Percentiles rank a stretch among this genome's conserved stretches.
These are phyloP conservation scores for Geranomyces michiganensis DNA, from an alignment of 192 early-diverging fungal species.

Conservation along the genomic window DNA sequence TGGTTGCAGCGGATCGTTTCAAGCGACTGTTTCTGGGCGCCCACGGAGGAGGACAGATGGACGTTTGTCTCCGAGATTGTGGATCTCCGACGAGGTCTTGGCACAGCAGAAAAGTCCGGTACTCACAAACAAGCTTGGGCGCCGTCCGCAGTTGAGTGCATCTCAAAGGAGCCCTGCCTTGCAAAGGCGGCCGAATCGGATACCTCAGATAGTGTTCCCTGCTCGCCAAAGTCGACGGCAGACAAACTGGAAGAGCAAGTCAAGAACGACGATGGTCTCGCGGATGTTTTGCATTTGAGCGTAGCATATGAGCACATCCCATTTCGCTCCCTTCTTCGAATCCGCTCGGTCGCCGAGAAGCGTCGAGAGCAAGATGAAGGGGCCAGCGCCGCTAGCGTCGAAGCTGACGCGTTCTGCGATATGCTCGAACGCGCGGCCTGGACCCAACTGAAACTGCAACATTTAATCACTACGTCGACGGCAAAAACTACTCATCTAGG, in stretches of 20 bases:
- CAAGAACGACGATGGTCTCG: background rate
- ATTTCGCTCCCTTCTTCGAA: constrained; percentile 17
- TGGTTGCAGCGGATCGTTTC: constrained; percentile 45
- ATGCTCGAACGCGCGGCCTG: constrained; percentile 18
- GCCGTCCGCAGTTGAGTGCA: background rate
- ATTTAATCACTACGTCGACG: constrained; percentile 1
- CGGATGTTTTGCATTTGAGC: background rate
- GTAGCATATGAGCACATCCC: constrained; percentile 23
- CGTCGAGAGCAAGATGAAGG: background rate
- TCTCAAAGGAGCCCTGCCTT: background rate
- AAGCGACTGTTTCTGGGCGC: constrained; percentile 45
- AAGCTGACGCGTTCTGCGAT: constrained; percentile 1
- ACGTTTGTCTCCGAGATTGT: constrained; percentile 36
- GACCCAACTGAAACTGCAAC: constrained; percentile 24
- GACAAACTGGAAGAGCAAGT: background rate
- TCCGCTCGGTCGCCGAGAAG: constrained; percentile 9
- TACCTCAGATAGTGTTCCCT: background rate
- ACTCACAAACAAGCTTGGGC: background rate
- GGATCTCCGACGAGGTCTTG: background rate
- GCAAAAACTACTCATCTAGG: constrained; percentile 9
- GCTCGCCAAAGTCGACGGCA: background rate
- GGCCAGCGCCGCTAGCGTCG: background rate
- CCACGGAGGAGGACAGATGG: constrained; percentile 40
- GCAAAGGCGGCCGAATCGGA: background rate
- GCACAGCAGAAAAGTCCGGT: background rate